Percentiles rank a stretch among this genome's conserved stretches.
Evolutionary conservation across 2,329 filamentous ascomycete species (phyloP).

Genomic region (Tolypocladium sp.): DNA sequence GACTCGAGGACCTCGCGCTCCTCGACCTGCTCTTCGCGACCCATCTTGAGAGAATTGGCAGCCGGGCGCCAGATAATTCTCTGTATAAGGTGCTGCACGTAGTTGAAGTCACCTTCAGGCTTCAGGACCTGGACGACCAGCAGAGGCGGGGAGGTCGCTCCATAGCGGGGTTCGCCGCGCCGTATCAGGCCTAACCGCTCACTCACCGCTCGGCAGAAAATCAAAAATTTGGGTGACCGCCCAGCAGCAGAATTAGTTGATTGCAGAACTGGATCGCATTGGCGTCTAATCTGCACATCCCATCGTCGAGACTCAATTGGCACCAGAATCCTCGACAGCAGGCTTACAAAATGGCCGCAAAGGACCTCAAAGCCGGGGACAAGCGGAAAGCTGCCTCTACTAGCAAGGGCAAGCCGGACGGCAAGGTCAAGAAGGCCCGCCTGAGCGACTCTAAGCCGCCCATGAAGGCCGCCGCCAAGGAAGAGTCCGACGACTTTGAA

Average conservation of each 20-base stretch:
- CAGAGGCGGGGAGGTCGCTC: slow-evolving; percentile 9
- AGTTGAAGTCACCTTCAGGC: neutral
- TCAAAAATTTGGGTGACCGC: slow-evolving; percentile 10
- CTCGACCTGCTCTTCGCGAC: slow-evolving; percentile 82
- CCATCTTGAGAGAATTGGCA: slow-evolving; percentile 33
- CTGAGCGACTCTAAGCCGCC: slow-evolving; percentile 23
- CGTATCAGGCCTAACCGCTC: slow-evolving; percentile 11
- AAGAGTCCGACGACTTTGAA: slow-evolving; percentile 27
- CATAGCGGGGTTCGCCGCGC: slow-evolving; percentile 16
- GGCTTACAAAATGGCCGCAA: slow-evolving; percentile 34
- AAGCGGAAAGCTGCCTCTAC: slow-evolving; percentile 47
- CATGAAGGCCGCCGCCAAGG: slow-evolving; percentile 31
- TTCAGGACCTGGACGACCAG: slow-evolving; percentile 1
- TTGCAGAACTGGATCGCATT: neutral
- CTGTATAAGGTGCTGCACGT: neutral
- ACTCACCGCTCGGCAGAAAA: slow-evolving; percentile 27
- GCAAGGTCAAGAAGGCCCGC: slow-evolving; percentile 42
- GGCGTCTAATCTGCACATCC: neutral
- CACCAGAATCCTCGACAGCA: neutral
- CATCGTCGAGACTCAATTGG: neutral
- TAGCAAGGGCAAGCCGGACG: slow-evolving; percentile 32
- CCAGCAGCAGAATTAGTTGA: neutral
- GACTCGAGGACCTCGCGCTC: slow-evolving; percentile 97
- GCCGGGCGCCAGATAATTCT: neutral
- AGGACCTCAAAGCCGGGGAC: slow-evolving; percentile 33